Conservation (phyloP, 192 early-diverging fungal genomes). For the Borealophlyctis nickersoniae region DNA sequence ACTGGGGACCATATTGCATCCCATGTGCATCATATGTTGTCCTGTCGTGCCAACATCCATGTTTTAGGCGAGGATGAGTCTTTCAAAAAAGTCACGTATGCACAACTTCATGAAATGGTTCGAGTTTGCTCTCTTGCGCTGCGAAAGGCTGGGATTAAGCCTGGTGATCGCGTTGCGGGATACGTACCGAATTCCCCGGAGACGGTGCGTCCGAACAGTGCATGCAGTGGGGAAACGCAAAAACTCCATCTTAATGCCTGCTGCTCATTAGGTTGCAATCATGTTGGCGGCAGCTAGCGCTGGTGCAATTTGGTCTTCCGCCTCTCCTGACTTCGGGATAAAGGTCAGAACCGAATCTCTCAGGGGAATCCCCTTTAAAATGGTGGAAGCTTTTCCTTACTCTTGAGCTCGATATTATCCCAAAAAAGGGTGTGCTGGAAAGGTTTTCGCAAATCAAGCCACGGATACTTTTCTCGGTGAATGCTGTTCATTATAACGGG, state of each 20-base stretch:
- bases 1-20: too few relatives aligned
- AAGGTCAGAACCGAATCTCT: constrained; percentile 45
- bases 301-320: constrained; percentile 92
- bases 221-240: neutral
- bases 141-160: constrained; percentile 61
- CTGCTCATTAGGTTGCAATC: constrained; percentile 20
- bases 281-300: constrained; percentile 56
- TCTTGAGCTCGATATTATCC: neutral
- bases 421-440: constrained; percentile 78
- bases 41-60: too few relatives aligned
- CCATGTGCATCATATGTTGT: too few relatives aligned
- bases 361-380: too few relatives aligned
- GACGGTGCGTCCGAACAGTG: constrained; percentile 37
- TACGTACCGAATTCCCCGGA: constrained; percentile 88
- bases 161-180: constrained; percentile 84
- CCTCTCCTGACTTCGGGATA: constrained; percentile 92
- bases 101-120: constrained; percentile 69
- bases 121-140: constrained; percentile 70
- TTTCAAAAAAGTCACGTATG: constrained; percentile 56
- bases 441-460: constrained; percentile 90
- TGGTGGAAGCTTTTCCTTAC: neutral
- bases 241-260: neutral
- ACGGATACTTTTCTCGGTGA: constrained; percentile 84
- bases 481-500: constrained; percentile 91
- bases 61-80: constrained; percentile 43